These are phyloP conservation scores for Lachnellula hyalina DNA, from an alignment of 2,329 filamentous ascomycete genomes.

Conservation along the genomic window DNA sequence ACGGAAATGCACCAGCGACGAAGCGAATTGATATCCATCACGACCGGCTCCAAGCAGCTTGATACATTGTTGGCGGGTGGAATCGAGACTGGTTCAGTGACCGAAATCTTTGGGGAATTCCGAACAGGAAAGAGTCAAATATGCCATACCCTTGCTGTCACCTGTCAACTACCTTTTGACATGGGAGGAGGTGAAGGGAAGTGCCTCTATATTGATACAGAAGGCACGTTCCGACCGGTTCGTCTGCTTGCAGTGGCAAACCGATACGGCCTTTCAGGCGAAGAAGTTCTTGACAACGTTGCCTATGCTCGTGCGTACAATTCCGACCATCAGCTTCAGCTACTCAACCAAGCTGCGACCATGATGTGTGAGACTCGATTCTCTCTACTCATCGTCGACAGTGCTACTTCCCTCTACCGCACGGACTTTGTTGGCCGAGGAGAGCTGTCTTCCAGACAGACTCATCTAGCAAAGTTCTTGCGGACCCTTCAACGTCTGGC, in stretches of 20 bases:
- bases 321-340: slow-evolving; percentile 92
- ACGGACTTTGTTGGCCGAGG: slow-evolving; percentile 97
- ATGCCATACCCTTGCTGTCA: slow-evolving; percentile 96
- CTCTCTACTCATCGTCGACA: slow-evolving; percentile 92
- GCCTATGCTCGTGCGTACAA: slow-evolving; percentile 98
- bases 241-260: slow-evolving; percentile 88
- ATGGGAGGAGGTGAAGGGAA: slow-evolving; percentile 99
- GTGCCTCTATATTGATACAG: slow-evolving; percentile 96
- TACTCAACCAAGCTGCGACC: slow-evolving; percentile 88
- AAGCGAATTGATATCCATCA: slow-evolving; percentile 96
- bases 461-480: slow-evolving; percentile 84
- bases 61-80: slow-evolving; percentile 93
- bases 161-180: slow-evolving; percentile 94
- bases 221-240: slow-evolving; percentile 93
- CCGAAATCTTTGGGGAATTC: slow-evolving; percentile 97
- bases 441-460: slow-evolving; percentile 90
- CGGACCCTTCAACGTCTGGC: slow-evolving; percentile 73
- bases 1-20: slow-evolving; percentile 98
- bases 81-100: slow-evolving; percentile 94
- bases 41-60: slow-evolving; percentile 94
- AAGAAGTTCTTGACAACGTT: slow-evolving; percentile 97
- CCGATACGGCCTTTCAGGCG: slow-evolving; percentile 87
- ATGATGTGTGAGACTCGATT: slow-evolving; percentile 99
- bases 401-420: slow-evolving; percentile 88
- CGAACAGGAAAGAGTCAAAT: slow-evolving; percentile 98